Evolutionary conservation across 352 stramenopile species (phyloP).

Genomic region (Discostella stelligera): DNA sequence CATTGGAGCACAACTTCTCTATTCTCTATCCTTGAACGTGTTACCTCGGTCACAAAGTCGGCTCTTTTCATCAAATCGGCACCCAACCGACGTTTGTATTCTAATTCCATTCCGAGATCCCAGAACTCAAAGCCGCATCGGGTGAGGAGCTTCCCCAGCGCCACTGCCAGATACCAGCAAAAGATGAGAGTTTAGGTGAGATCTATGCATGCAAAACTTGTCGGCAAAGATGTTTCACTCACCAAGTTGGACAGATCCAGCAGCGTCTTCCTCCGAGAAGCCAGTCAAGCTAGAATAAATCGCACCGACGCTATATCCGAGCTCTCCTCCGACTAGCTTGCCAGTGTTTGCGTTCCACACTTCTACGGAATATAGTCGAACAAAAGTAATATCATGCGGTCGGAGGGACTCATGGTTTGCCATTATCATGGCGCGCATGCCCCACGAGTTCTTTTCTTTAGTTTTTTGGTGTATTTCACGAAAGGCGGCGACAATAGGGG

Average conservation of each 20-base stretch:
- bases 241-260: constrained; percentile 50
- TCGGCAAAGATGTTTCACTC: background rate
- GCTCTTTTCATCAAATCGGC: constrained; percentile 36
- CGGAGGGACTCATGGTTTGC: constrained; percentile 49
- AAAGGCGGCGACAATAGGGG: constrained; percentile 87
- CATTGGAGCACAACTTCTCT: constrained; percentile 26
- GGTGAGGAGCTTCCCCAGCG: constrained; percentile 43
- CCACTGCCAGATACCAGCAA: background rate
- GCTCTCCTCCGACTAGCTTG: constrained; percentile 86
- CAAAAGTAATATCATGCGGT: constrained; percentile 44
- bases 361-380: constrained; percentile 90
- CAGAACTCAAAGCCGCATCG: constrained; percentile 52
- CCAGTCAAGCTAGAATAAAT: constrained; percentile 85
- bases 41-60: constrained; percentile 47
- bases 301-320: constrained; percentile 90
- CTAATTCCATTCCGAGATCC: constrained; percentile 65
- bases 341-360: constrained; percentile 85
- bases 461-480: constrained; percentile 73
- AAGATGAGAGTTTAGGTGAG: background rate
- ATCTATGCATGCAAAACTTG: background rate
- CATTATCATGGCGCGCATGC: constrained; percentile 15
- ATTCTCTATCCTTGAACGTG: constrained; percentile 18
- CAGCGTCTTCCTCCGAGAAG: constrained; percentile 45
- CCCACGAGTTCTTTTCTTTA: constrained; percentile 1
- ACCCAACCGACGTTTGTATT: constrained; percentile 56